Evolutionary conservation across 495 filamentous ascomycete species (phyloP).

Genomic region (Penicillium coprophilum): DNA sequence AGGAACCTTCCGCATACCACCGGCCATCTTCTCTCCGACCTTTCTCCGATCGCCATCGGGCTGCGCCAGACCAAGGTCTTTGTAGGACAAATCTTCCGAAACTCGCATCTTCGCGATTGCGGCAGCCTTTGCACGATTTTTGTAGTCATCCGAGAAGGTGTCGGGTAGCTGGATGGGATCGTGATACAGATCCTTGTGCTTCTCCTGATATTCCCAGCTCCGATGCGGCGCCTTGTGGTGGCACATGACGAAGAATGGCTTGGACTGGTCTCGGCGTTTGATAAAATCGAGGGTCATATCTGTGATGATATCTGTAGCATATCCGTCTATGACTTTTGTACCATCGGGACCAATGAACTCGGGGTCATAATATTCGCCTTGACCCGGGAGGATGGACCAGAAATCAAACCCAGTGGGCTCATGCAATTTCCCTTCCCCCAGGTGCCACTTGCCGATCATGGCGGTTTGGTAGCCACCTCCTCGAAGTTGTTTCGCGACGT

Average conservation of each 20-base stretch:
- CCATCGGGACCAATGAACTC: constrained; percentile 34
- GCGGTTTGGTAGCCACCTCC: constrained; percentile 43
- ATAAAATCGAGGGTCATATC: constrained; percentile 42
- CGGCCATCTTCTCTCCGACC: constrained; percentile 33
- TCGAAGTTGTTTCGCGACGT: constrained; percentile 42
- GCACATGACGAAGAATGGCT: constrained; percentile 51
- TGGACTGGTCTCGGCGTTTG: constrained; percentile 25
- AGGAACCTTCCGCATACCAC: constrained; percentile 36
- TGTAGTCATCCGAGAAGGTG: constrained; percentile 47
- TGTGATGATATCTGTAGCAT: constrained; percentile 47
- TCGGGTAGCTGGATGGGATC: constrained; percentile 40
- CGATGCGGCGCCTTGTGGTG: constrained; percentile 50
- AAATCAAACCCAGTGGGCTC: constrained; percentile 46
- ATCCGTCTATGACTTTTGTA: constrained; percentile 27
- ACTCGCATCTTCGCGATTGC: constrained; percentile 44
- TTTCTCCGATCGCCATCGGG: constrained; percentile 34
- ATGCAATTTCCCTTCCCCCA: constrained; percentile 40
- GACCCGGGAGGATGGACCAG: constrained; percentile 42
- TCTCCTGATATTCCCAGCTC: constrained; percentile 42
- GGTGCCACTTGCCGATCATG: constrained; percentile 48
- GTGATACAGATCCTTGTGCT: constrained; percentile 41
- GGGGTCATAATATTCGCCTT: constrained; percentile 45
- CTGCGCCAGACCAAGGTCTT: constrained; percentile 43
- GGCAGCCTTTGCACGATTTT: constrained; percentile 43
- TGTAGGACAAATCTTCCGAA: constrained; percentile 42